Conservation (phyloP, 345 rosid genomes). For the Sonneratia alba region DNA sequence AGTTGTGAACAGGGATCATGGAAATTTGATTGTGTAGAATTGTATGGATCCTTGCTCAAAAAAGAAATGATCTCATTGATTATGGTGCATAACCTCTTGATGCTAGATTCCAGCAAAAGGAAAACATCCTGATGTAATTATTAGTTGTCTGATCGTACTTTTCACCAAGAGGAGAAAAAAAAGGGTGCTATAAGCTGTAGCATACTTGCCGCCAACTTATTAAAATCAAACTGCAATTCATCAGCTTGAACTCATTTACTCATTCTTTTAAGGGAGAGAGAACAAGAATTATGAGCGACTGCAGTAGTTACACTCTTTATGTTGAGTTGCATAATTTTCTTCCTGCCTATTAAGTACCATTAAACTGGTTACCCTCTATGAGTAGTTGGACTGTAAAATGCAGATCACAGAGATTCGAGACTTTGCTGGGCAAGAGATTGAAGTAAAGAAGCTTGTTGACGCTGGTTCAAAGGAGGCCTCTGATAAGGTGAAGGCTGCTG, state of each 20-base stretch:
- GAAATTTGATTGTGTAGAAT: neutral
- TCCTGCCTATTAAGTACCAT: too few relatives aligned
- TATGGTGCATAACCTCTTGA: neutral
- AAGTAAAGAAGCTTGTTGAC: conserved; percentile 56
- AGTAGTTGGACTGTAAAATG: neutral
- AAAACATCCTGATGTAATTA: neutral
- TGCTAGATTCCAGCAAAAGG: neutral
- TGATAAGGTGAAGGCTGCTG: conserved; percentile 41
- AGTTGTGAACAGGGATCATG: neutral
- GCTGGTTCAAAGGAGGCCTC: conserved; percentile 78
- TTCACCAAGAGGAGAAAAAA: too few relatives aligned
- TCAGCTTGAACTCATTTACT: too few relatives aligned
- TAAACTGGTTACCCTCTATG: neutral
- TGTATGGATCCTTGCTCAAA: neutral
- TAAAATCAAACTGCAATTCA: too few relatives aligned
- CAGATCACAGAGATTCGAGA: conserved; percentile 77
- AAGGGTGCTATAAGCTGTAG: too few relatives aligned
- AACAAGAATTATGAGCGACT: too few relatives aligned
- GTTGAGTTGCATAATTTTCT: too few relatives aligned
- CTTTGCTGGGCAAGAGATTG: conserved; percentile 79
- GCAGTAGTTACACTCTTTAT: too few relatives aligned
- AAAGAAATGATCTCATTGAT: neutral
- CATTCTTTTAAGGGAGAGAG: too few relatives aligned
- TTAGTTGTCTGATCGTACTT: neutral
- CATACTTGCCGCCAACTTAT: neutral